Base-by-base conservation (phyloP, 371 early-diverging fungal species). In the Mucor plumbeus region DNA sequence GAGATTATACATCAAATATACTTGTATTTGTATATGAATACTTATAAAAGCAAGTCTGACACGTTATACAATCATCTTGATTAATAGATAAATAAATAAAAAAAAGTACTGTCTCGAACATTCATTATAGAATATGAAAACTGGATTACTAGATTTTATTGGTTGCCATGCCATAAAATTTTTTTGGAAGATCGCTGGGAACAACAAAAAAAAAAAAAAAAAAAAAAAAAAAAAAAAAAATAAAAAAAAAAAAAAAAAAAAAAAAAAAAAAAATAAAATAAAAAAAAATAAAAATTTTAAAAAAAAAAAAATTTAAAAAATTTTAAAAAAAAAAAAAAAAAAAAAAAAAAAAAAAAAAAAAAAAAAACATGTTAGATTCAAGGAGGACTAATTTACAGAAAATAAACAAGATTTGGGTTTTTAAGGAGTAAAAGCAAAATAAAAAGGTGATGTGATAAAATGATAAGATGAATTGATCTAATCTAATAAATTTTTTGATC, bases 391-490 rank as follows among this genome's bases (percentile, higher is more conserved):
- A 38, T 47, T 56, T 35, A 21, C 14, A 36, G 34, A 61, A 48
- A 61, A 19, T 21, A 33, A 33, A 31, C 21, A 4, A 15, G 33
- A 34, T 5, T 9, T 34, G n/a, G 31, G 33, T 26, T 35, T 4
- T 43, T 4, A 44, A 44, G 36, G 34, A 36, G 47, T 26, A 26
- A 26, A 26, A 26, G 26, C 26, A 26, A 26, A 26, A 26, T 26
- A 26, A 3, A 26, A 7, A 31, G n/a, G n/a, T 11, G 7, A 60
- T 34, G 17, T 33, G 47, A 38, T 8, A 60, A 3, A 44, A 31
- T 48, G 62, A 63, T 63, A 53, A 63, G 63, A 63, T 63, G 50
- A 39, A 26, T 53, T 34, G 17, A 47, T 35, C 35, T 61, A 50
- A 63, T 63, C 63, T 63, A 48, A 47, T 47, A 21, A 34, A 11